phyloP scores from a whole-genome alignment of 352 stramenopile genomes.

The Pseudoperonospora humuli region DNA sequence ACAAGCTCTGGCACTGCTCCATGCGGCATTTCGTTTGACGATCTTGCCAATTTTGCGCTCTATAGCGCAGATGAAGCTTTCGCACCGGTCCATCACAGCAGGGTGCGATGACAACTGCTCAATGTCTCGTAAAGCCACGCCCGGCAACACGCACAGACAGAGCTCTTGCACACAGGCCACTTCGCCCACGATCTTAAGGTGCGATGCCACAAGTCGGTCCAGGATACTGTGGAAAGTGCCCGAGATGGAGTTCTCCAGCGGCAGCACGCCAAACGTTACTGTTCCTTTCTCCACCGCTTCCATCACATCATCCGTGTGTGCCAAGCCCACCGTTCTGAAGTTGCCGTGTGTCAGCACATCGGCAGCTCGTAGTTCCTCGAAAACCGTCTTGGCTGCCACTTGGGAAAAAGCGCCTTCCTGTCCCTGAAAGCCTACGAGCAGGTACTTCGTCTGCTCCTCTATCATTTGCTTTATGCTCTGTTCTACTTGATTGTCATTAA shows the following conservation, averaged over 20 bases:
- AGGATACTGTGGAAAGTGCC: slow-evolving; percentile 69
- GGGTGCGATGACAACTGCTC: slow-evolving; percentile 53
- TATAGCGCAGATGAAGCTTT: slow-evolving; percentile 56
- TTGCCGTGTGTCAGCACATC: slow-evolving; percentile 34
- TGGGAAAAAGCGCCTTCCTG: slow-evolving; percentile 70
- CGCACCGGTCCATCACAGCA: slow-evolving; percentile 55
- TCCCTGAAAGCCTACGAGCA: slow-evolving; percentile 62
- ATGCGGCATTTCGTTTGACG: slow-evolving; percentile 55
- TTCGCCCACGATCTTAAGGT: slow-evolving; percentile 68
- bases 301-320: slow-evolving; percentile 48
- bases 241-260: slow-evolving; percentile 66
- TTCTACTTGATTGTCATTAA: slow-evolving; percentile 1
- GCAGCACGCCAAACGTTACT: slow-evolving; percentile 52
- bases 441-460: slow-evolving; percentile 14
- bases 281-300: slow-evolving; percentile 48
- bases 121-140: slow-evolving; percentile 34
- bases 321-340: slow-evolving; percentile 56
- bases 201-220: slow-evolving; percentile 49
- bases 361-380: slow-evolving; percentile 48
- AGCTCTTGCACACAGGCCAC: slow-evolving; percentile 59
- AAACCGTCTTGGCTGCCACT: slow-evolving; percentile 42
- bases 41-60: slow-evolving; percentile 43
- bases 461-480: slow-evolving; percentile 3
- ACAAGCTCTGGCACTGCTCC: slow-evolving; percentile 58
- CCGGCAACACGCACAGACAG: slow-evolving; percentile 45